Evolutionary conservation across 805 yeast genomes (phyloP).

Genomic region (Ogataea polymorpha): DNA sequence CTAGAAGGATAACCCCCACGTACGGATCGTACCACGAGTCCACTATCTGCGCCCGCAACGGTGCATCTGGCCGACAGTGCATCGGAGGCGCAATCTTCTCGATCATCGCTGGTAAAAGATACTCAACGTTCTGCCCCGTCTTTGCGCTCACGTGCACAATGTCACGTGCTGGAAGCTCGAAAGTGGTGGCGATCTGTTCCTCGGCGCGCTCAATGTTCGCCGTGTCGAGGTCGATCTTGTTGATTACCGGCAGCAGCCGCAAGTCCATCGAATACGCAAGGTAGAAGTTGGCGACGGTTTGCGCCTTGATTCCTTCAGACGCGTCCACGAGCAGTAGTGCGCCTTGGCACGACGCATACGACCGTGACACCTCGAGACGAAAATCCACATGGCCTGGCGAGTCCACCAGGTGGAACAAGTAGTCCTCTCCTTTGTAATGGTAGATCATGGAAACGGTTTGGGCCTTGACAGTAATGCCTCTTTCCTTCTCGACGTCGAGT

Average conservation of each 20-base stretch:
- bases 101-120: slow-evolving; percentile 77
- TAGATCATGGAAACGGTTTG: slow-evolving; percentile 96
- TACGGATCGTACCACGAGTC: slow-evolving; percentile 97
- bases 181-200: slow-evolving; percentile 81
- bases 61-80: slow-evolving; percentile 46
- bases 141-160: slow-evolving; percentile 89
- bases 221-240: slow-evolving; percentile 84
- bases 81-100: slow-evolving; percentile 63
- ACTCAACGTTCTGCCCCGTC: slow-evolving; percentile 76
- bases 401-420: slow-evolving; percentile 84
- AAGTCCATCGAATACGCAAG: slow-evolving; percentile 84
- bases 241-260: slow-evolving; percentile 81
- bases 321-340: slow-evolving; percentile 91
- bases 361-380: slow-evolving; percentile 86
- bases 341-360: slow-evolving; percentile 96
- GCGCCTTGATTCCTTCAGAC: slow-evolving; percentile 95
- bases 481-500: slow-evolving; percentile 89
- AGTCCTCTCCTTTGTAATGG: slow-evolving; percentile 63
- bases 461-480: slow-evolving; percentile 96
- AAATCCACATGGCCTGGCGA: slow-evolving; percentile 99
- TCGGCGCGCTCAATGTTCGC: slow-evolving; percentile 80
- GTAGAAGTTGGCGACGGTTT: slow-evolving; percentile 95
- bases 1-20: slow-evolving; percentile 83
- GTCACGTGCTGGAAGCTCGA: slow-evolving; percentile 72
- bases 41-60: slow-evolving; percentile 75